phyloP scores from a whole-genome alignment of 176 grass and related monocot species.

The Zea luxurians region DNA sequence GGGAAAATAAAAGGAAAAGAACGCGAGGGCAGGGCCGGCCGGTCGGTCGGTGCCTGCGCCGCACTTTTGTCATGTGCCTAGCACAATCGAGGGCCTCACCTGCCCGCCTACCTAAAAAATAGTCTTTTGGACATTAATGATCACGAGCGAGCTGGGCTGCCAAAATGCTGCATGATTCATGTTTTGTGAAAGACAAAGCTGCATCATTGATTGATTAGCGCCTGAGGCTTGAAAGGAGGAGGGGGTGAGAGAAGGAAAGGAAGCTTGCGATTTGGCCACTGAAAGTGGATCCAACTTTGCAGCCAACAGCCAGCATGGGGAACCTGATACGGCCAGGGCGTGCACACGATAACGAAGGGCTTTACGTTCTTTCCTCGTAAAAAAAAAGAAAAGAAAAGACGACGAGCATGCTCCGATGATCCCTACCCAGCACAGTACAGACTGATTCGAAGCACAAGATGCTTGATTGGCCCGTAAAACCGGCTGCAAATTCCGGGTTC shows the following conservation, averaged over 20 bases:
- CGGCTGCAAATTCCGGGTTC: background rate
- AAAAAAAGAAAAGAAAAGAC: background rate
- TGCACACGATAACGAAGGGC: background rate
- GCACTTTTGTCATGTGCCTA: conserved; percentile 16
- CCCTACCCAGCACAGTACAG: background rate
- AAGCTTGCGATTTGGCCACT: background rate
- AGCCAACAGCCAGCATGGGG: background rate
- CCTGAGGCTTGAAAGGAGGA: background rate
- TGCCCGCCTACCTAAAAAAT: background rate
- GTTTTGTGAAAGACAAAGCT: background rate
- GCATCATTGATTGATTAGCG: conserved; percentile 6
- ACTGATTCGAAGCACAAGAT: background rate
- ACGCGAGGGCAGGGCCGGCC: background rate
- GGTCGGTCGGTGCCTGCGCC: background rate
- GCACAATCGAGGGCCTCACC: background rate
- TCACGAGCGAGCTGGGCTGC: background rate
- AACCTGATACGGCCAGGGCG: background rate
- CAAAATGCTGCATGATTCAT: background rate
- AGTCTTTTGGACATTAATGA: background rate
- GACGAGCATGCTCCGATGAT: background rate
- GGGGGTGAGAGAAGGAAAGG: background rate
- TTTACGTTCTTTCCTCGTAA: background rate
- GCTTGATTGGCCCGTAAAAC: background rate
- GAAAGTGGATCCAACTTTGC: conserved; percentile 34
- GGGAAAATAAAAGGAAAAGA: background rate